These are phyloP conservation scores for Phaseolus coccineus DNA, from an alignment of 331 rosid species.

Conservation along the genomic window DNA sequence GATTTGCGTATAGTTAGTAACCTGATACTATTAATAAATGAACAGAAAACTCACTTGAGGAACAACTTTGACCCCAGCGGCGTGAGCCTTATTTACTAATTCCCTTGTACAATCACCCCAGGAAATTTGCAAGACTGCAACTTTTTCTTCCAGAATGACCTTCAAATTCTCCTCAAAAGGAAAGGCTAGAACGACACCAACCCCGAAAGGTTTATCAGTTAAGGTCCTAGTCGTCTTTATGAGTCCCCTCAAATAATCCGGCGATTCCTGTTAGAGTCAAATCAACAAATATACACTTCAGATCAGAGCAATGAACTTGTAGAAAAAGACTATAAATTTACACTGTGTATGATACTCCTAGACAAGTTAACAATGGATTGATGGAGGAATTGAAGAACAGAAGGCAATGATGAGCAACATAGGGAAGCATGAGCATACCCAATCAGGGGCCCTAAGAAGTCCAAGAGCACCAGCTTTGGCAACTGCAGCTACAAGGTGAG, in stretches of 20 bases:
- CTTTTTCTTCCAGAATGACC: constrained; percentile 71
- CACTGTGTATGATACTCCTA: neutral
- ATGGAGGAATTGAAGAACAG: neutral
- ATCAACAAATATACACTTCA: neutral
- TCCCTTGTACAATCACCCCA: constrained; percentile 79
- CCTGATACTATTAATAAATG: neutral
- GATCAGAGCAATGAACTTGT: neutral
- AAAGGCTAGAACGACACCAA: constrained; percentile 76
- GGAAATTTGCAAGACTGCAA: constrained; percentile 69
- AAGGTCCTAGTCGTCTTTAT: constrained; percentile 64
- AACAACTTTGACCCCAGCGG: constrained; percentile 77
- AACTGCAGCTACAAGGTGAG: constrained; percentile 73
- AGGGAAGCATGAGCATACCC: constrained; percentile 45
- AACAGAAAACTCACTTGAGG: constrained; percentile 72
- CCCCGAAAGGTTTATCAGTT: constrained; percentile 80
- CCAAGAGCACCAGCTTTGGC: constrained; percentile 78
- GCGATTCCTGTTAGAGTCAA: constrained; percentile 62
- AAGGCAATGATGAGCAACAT: neutral
- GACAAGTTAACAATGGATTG: neutral
- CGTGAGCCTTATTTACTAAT: constrained; percentile 65
- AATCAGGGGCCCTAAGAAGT: constrained; percentile 69
- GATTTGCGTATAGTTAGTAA: neutral
- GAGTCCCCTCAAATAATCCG: constrained; percentile 63
- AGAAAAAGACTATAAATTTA: neutral
- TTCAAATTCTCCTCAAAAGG: constrained; percentile 72